These are phyloP conservation scores for Monosporascus cannonballus DNA, from an alignment of 2,329 filamentous ascomycete species.

Conservation along the genomic window DNA sequence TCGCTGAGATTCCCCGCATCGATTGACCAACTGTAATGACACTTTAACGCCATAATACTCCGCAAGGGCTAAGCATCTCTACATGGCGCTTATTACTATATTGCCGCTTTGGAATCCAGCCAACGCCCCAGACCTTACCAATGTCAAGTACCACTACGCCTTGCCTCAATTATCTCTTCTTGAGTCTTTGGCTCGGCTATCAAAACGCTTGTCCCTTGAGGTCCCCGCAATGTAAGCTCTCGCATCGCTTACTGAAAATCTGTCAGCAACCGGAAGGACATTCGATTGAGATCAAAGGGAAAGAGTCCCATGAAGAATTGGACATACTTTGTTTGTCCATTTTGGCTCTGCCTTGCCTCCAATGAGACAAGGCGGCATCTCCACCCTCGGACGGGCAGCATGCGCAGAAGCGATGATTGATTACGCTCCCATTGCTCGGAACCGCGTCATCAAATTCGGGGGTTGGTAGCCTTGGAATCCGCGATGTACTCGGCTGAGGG, in stretches of 20 bases:
- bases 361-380: background rate
- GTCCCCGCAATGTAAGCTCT: conserved; percentile 15
- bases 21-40: no score
- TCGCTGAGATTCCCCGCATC: no score
- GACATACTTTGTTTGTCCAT: conserved; percentile 20
- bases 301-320: background rate
- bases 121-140: background rate
- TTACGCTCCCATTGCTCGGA: conserved; percentile 4
- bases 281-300: background rate
- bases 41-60: no score
- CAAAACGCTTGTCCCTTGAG: conserved; percentile 8
- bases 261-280: conserved; percentile 6
- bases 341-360: conserved; percentile 12
- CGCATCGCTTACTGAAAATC: conserved; percentile 15
- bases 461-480: conserved; percentile 20
- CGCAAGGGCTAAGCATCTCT: no score
- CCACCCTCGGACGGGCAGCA: conserved; percentile 12
- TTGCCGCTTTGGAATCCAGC: background rate
- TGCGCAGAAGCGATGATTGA: conserved; percentile 14
- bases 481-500: conserved; percentile 13
- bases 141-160: background rate
- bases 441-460: conserved; percentile 18
- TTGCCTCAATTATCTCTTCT: background rate
- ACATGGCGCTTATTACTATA: background rate
- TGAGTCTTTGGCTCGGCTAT: conserved; percentile 6